Evolutionary conservation across 2,329 filamentous ascomycete species (phyloP).

Genomic region (Ophidiomyces ophidiicola): DNA sequence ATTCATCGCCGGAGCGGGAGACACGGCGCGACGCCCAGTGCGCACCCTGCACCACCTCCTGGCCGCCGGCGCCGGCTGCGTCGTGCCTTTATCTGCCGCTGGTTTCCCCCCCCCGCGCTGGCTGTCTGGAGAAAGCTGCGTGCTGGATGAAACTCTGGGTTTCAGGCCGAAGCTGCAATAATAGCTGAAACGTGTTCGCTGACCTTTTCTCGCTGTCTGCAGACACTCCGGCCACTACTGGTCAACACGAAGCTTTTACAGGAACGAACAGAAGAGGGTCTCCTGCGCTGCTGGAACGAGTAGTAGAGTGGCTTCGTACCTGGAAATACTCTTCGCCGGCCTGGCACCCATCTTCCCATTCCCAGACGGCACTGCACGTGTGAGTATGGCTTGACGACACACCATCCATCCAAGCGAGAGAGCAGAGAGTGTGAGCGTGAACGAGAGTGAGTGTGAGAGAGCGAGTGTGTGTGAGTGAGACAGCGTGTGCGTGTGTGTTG

Average conservation of each 20-base stretch:
- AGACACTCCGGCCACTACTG: too few relatives aligned
- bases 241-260: too few relatives aligned
- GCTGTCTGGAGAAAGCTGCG: too few relatives aligned
- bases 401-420: neutral
- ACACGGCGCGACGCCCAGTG: neutral
- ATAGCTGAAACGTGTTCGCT: too few relatives aligned
- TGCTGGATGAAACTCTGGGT: too few relatives aligned
- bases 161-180: too few relatives aligned
- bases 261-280: neutral
- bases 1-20: neutral
- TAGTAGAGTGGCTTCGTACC: neutral
- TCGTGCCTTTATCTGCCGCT: neutral
- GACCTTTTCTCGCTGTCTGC: too few relatives aligned
- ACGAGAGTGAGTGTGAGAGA: neutral
- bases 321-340: neutral
- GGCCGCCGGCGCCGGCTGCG: neutral
- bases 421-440: neutral
- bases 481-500: too few relatives aligned
- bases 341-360: neutral
- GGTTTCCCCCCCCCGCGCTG: too few relatives aligned
- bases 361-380: neutral
- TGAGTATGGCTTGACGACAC: slow-evolving; percentile 2
- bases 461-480: neutral
- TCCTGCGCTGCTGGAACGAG: neutral
- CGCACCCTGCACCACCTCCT: neutral